Evolutionary conservation across 352 stramenopile genomes (phyloP), one percentile per base, ranked within the genome.

Genomic region (Pelagophyceae sp.): DNA sequence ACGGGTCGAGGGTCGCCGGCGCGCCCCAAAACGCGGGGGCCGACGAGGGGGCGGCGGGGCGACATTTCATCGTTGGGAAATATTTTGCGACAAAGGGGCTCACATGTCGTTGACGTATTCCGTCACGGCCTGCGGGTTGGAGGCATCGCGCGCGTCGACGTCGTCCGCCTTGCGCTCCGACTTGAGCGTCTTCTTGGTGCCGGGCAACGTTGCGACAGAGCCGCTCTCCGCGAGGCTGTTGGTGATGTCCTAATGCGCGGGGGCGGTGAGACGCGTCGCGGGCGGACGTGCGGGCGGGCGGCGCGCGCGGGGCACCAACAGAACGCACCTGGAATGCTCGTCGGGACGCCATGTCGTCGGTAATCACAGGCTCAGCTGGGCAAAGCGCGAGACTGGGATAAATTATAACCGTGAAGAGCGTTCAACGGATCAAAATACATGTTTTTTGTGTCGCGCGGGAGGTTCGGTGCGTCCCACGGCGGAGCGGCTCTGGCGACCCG

Each of bases 101-200:
- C 37, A 37, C 82, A 96, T 94, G 51, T 94, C 89, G 50, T 93
- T 84, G 0, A 95, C 91, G 78, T 96, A 96, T 77, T 87, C 85
- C n/a, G 90, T 92, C 17, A 86, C 88, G 76, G 89, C 91, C 27
- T 93, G 87, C 17, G 91, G 90, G 85, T 96, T 91, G 19, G 91
- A 80, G 0, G 82, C 81, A 85, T 96, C 91, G 50, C 90, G 84
- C 77, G 88, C 85, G 80, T 96, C 91, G 83, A 95, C 94, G 60
- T 94, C 86, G 79, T 95, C 87, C 5, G 89, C 78, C 32, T 80
- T 74, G 38, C 67, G 67, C 35, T 74, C 67, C 15, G 67, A 74
- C 67, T 74, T 74, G 67, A 74, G 67, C 35, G 67, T 29, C 67
- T 74, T 74, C 67, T 74, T 74, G 5, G 6, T 29, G 11, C 45